phyloP scores from a whole-genome alignment of 2,329 filamentous ascomycete genomes.

The Colletotrichum graminicola region DNA sequence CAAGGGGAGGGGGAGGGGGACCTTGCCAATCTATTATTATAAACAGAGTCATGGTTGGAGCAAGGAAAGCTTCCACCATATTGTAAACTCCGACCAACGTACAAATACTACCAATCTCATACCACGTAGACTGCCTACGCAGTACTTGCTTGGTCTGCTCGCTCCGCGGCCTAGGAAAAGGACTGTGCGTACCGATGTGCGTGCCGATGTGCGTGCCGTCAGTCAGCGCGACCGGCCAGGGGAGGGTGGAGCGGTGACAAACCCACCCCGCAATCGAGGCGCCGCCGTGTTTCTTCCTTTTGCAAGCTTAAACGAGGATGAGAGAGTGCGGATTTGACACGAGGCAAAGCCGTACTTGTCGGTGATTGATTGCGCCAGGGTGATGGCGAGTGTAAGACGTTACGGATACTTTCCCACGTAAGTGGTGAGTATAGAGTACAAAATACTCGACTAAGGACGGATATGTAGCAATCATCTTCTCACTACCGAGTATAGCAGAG shows the following conservation, averaged over 20 bases:
- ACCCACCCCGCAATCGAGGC: constrained; percentile 27
- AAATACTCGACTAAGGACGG: neutral
- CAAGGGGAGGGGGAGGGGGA: constrained; percentile 18
- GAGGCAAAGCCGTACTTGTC: neutral
- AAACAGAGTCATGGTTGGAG: constrained; percentile 5
- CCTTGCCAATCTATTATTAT: constrained; percentile 33
- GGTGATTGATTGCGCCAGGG: neutral
- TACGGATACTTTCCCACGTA: neutral
- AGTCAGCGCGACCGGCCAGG: constrained; percentile 21
- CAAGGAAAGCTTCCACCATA: neutral
- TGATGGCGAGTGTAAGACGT: neutral
- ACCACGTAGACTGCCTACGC: no score
- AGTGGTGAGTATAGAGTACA: neutral
- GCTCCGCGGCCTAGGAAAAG: neutral
- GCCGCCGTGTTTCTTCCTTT: constrained; percentile 20
- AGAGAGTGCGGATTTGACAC: neutral
- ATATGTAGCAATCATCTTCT: neutral
- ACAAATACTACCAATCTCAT: no score
- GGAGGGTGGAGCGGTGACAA: neutral
- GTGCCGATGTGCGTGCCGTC: constrained; percentile 33
- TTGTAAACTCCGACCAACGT: no score
- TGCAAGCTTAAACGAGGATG: neutral
- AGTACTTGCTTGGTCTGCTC: no score
- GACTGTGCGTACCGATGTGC: constrained; percentile 34
- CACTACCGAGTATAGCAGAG: no score